Evolutionary conservation across 805 yeast genomes (phyloP), one percentile per base, ranked within the genome.

Genomic region (Yamadazyma sp.): DNA sequence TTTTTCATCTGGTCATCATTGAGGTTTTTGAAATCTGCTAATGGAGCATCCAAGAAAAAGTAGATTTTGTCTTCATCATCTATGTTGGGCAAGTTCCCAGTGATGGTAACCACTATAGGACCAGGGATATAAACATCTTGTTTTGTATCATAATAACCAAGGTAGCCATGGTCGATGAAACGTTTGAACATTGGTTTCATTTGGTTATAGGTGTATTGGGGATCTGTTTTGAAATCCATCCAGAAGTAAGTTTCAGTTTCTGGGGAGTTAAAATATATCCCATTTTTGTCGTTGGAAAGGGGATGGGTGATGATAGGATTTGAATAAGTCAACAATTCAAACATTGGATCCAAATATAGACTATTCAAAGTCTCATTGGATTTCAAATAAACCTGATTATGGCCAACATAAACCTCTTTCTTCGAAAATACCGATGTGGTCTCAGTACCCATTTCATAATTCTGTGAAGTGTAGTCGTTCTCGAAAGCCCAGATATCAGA

Each of bases 401-500:
- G 89, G 2, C 87, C 87, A 18, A 82, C 84, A 32, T 70, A 80
- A 11, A 80, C 54, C 26, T 66, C 67, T 29, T 59, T 49, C 9
- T 41, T 47, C 12, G 33, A 32, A 37, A 58, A 61, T 5, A 30
- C 25, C 1, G 65, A 47, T 22, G 49, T 30, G 14, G 38, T 37
- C 7, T 63, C 49, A 13, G 66, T 41, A 28, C 40, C 31, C 5
- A 58, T 43, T 10, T 37, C 38, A 40, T 66, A 63, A 38, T 53
- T 49, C 47, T 40, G 53, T 37, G 48, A 55, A 44, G 44, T 40
- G 23, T 60, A 60, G 10, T 56, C 58, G 4, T 56, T 48, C 4
- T 58, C 55, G 35, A 70, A 71, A 31, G 50, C 56, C 83, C 82
- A 80, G 12, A 78, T 69, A 48, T 81, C 88, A n/a, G 81, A 80